These are phyloP conservation scores for Phaffomyces antillensis DNA, from an alignment of 805 yeast species.

Conservation along the genomic window DNA sequence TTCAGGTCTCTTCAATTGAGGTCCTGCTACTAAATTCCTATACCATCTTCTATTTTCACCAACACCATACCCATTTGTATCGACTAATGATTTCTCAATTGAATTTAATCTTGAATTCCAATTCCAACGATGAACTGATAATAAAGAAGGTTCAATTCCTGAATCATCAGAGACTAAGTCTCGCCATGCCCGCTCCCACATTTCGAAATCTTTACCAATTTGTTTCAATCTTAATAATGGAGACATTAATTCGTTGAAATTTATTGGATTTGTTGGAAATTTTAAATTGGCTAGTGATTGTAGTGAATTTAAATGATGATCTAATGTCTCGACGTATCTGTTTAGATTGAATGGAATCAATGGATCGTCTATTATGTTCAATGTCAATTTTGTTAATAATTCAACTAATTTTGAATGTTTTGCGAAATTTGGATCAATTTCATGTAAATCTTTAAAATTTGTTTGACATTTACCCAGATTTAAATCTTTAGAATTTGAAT, in stretches of 20 bases:
- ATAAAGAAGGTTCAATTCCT: slow-evolving; percentile 66
- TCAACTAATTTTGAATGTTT: slow-evolving; percentile 51
- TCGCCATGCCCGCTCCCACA: slow-evolving; percentile 61
- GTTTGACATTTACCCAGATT: slow-evolving; percentile 41
- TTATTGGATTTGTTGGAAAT: slow-evolving; percentile 19
- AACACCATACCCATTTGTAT: slow-evolving; percentile 31
- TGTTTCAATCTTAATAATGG: slow-evolving; percentile 33
- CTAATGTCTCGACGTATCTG: slow-evolving; percentile 38
- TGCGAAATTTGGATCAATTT: slow-evolving; percentile 48
- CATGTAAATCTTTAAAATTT: slow-evolving; percentile 45
- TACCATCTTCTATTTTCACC: slow-evolving; percentile 51
- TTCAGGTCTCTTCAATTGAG: slow-evolving; percentile 52
- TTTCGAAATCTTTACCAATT: slow-evolving; percentile 40
- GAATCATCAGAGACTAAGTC: slow-evolving; percentile 41
- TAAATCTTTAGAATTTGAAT: slow-evolving; percentile 25
- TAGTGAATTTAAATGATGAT: slow-evolving; percentile 40
- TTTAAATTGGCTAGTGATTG: slow-evolving; percentile 27
- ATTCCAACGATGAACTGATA: slow-evolving; percentile 67
- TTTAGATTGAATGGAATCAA: slow-evolving; percentile 61
- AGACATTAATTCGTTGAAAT: slow-evolving; percentile 23
- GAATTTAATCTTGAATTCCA: slow-evolving; percentile 66
- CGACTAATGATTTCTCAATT: slow-evolving; percentile 48
- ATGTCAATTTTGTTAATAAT: slow-evolving; percentile 41
- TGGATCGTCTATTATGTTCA: slow-evolving; percentile 70
- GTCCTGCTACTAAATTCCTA: slow-evolving; percentile 63